These are phyloP conservation scores for Talinum fruticosum DNA, from an alignment of 148 eudicot species.

Conservation along the genomic window DNA sequence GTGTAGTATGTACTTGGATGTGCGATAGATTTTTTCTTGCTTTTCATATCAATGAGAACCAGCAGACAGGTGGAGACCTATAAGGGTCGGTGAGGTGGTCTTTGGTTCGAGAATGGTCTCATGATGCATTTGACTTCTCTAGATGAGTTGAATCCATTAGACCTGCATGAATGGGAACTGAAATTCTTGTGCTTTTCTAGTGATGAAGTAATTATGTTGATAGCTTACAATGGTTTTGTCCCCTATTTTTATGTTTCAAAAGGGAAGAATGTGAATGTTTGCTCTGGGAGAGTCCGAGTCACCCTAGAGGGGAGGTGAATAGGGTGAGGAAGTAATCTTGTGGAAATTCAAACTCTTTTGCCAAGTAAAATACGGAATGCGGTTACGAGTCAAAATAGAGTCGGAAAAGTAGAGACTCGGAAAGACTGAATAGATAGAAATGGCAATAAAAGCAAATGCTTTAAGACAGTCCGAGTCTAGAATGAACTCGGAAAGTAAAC, in stretches of 20 bases:
- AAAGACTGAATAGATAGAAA: no score
- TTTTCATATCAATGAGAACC: background rate
- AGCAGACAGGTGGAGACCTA: background rate
- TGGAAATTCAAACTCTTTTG: no score
- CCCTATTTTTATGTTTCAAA: background rate
- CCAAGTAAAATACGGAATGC: no score
- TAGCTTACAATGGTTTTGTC: background rate
- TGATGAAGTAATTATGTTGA: background rate
- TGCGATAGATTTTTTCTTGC: background rate
- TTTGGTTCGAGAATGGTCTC: background rate
- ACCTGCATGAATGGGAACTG: background rate
- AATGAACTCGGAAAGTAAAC: no score
- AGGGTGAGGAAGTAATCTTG: no score
- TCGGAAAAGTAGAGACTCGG: no score
- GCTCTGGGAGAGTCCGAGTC: no score
- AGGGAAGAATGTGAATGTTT: no score
- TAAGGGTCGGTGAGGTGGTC: background rate
- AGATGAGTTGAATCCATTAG: background rate
- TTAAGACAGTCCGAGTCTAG: no score
- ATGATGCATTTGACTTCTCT: background rate
- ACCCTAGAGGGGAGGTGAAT: no score
- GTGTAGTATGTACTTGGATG: background rate
- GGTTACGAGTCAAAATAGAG: no score
- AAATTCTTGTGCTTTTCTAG: background rate
- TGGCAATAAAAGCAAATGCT: no score